A percentile compares a stretch with the other conserved stretches of the same genome.
These are phyloP conservation scores for Buddleja alternifolia DNA, from an alignment of 257 asterid genomes.

Conservation along the genomic window DNA sequence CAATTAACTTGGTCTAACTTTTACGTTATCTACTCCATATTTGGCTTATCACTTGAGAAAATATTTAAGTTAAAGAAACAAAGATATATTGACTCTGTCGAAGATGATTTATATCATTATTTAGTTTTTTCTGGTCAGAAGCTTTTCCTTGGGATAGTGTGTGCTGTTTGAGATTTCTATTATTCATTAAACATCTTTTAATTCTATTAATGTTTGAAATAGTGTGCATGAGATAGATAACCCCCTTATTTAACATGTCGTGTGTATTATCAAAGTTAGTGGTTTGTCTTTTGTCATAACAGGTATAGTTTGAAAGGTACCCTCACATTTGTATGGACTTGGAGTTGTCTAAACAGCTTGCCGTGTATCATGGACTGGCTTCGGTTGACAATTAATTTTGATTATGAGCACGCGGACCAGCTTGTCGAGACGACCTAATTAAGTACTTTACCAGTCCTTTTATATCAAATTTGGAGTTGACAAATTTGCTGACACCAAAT, in stretches of 20 bases:
- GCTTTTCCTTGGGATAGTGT: no score
- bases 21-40: no score
- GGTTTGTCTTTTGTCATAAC: slow-evolving; percentile 1
- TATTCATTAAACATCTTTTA: no score
- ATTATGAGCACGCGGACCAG: neutral
- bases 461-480: slow-evolving; percentile 12
- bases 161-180: no score
- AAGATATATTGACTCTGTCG: no score
- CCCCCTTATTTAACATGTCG: neutral
- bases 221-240: no score
- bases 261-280: neutral
- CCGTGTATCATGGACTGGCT: neutral
- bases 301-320: slow-evolving; percentile 2
- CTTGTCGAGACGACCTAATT: neutral
- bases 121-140: no score
- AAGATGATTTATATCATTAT: no score
- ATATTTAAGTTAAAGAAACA: no score
- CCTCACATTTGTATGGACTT: neutral
- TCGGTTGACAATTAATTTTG: neutral
- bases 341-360: neutral
- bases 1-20: no score
- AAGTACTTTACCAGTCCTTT: neutral
- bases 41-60: neutral
- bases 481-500: slow-evolving; percentile 12
- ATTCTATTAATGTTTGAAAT: no score